These are phyloP conservation scores for Cardiosporidium cionae DNA, from an alignment of 169 alveolate species.

Conservation along the genomic window DNA sequence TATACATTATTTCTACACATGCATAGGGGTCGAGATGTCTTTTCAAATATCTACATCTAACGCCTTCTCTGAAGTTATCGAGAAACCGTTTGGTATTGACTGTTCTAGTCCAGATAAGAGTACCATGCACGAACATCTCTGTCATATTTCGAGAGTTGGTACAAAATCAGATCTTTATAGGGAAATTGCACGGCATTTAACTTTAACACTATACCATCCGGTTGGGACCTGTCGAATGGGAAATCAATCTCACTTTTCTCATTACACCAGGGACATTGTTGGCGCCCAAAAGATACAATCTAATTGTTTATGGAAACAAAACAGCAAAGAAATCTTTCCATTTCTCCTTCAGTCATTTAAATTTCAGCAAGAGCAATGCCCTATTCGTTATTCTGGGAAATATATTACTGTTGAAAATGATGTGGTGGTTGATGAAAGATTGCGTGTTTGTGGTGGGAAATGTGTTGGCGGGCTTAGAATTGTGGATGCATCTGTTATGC, in stretches of 20 bases:
- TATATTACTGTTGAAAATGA: background rate
- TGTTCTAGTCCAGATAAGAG: too few species aligned
- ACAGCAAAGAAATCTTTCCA: background rate
- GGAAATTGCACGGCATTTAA: background rate
- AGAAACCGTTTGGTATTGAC: too few species aligned
- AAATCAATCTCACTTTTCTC: background rate
- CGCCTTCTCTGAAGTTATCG: too few species aligned
- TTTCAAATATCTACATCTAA: too few species aligned
- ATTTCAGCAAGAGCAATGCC: background rate
- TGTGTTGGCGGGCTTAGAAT: conserved; percentile 9
- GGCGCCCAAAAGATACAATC: background rate
- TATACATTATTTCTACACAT: too few species aligned
- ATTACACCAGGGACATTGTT: background rate
- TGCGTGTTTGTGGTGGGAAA: conserved; percentile 9
- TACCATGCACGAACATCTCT: too few species aligned
- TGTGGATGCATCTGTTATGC: conserved; percentile 26
- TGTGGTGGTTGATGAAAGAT: conserved; percentile 8
- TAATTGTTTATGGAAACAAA: too few species aligned
- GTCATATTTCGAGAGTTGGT: too few species aligned
- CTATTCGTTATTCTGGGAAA: too few species aligned
- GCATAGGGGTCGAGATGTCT: too few species aligned
- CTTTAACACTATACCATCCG: conserved; percentile 23
- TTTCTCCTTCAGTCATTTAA: background rate
- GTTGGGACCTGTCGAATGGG: conserved; percentile 29
- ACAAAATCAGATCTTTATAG: background rate